Base-by-base conservation (phyloP, 2,329 filamentous ascomycete species). In the Cadophora sp. region DNA sequence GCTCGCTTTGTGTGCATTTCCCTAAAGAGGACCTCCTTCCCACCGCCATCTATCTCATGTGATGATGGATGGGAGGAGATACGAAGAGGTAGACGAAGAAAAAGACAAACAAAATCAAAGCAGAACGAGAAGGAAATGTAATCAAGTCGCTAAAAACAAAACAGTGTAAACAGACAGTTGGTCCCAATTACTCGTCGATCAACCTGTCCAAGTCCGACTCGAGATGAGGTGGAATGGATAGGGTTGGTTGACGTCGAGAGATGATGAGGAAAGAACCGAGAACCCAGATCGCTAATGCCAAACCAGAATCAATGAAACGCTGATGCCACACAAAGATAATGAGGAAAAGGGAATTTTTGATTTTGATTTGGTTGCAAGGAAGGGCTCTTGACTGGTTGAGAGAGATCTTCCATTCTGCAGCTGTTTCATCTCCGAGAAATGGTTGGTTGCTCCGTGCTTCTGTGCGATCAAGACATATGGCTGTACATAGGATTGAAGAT, bases 121-220 rank as follows among this genome's bases (percentile, higher is more conserved):
- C 56, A 59, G 40, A 46, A 64, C 34, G 60, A 24, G 37, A 43
- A 60, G 16, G 16, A 65, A 26, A 11, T 62, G 19, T 48, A 70
- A 67, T 29, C 63, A 74, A 69, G 67, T 70, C 73, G 73, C 72
- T 74, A 74, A 75, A 70, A 74, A 75, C 68, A 70, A 69, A 67
- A 68, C 66, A 69, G 68, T 69, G 67, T 70, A 24, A 29, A 55
- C 60, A 64, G 61, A 68, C 50, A 64, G 68, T 14, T 19, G 29
- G n/a, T 43, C 11, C 31, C 22, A 14, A 5, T 48, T n/a, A n/a
- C 19, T 48, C 43, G 43, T 55, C 27, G 27, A 55, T n/a, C n/a
- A n/a, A n/a, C 16, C 9, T 37, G 29, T 58, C 29, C 55, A 9
- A 24, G n/a, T 58, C 55, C 55, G 6, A 24, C 55, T 58, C 55